phyloP scores from a whole-genome alignment of 257 asterid species.

The Capsicum rhomboideum region DNA sequence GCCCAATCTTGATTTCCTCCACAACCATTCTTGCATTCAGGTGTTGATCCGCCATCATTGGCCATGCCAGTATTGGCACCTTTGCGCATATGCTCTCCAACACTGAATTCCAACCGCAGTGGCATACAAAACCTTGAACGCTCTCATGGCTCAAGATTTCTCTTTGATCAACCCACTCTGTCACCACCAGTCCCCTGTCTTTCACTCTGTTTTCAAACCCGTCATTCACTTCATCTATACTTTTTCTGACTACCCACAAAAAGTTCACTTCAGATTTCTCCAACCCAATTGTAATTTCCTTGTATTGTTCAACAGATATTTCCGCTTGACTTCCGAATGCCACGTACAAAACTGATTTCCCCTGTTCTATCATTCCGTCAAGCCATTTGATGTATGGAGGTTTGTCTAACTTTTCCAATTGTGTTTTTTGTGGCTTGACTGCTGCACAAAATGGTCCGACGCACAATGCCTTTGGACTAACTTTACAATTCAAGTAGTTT shows the following conservation, averaged over 20 bases:
- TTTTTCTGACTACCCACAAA: conserved; percentile 47
- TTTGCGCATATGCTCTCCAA: conserved; percentile 54
- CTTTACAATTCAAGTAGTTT: conserved; percentile 7
- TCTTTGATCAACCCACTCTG: conserved; percentile 66
- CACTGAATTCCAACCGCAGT: conserved; percentile 77
- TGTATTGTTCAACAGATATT: no score
- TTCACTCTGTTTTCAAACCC: conserved; percentile 20
- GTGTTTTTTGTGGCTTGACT: background rate
- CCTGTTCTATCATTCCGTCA: conserved; percentile 23
- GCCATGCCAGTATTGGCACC: conserved; percentile 77
- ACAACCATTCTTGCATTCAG: conserved; percentile 49
- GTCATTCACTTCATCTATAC: background rate
- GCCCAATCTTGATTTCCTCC: conserved; percentile 52
- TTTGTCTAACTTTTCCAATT: background rate
- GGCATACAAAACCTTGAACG: conserved; percentile 55
- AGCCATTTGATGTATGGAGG: conserved; percentile 53
- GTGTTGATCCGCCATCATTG: conserved; percentile 74
- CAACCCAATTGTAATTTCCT: no score
- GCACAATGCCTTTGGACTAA: conserved; percentile 13
- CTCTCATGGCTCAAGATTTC: conserved; percentile 38
- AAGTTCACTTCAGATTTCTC: conserved; percentile 37
- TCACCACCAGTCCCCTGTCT: conserved; percentile 44
- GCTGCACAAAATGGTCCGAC: conserved; percentile 59
- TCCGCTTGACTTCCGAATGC: conserved; percentile 81
- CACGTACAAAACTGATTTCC: conserved; percentile 36